A percentile compares a stretch with the other conserved stretches of the same genome.
These are phyloP conservation scores for Lentinus polychrous DNA, from an alignment of 1,284 basidiomycete species.

Conservation along the genomic window DNA sequence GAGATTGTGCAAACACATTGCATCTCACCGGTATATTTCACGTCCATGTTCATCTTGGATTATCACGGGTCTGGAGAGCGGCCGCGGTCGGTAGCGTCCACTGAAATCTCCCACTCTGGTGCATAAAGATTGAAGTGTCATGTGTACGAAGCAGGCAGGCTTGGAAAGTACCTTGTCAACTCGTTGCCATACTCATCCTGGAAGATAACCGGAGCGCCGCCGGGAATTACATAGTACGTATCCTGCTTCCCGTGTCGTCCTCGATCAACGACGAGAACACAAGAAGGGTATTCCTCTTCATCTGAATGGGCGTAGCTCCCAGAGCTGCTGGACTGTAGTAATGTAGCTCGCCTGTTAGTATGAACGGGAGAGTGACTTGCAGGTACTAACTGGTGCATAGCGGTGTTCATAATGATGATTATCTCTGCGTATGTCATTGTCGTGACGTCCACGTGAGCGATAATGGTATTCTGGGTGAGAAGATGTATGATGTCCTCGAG, in stretches of 20 bases:
- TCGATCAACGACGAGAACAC: constrained; percentile 22
- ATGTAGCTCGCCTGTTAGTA: not conserved
- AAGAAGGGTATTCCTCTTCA: constrained; percentile 23
- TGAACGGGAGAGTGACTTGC: not conserved
- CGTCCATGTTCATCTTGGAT: constrained; percentile 24
- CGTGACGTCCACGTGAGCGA: not conserved
- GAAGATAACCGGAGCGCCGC: constrained; percentile 60
- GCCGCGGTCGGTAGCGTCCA: constrained; percentile 21
- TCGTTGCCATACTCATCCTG: constrained; percentile 61
- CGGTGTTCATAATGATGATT: not conserved
- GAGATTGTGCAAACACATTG: not conserved
- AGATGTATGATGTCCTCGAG: not conserved
- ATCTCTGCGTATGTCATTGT: not conserved
- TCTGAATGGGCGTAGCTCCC: constrained; percentile 15
- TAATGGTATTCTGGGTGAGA: not conserved
- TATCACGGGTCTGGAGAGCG: constrained; percentile 21
- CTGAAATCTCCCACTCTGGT: constrained; percentile 23
- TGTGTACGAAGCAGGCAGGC: not conserved
- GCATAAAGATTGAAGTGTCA: not conserved
- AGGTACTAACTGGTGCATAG: not conserved
- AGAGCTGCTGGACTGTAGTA: constrained; percentile 5
- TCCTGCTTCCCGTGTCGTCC: constrained; percentile 25
- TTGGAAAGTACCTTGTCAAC: constrained; percentile 45
- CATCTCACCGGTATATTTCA: constrained; percentile 23
- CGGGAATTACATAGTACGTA: constrained; percentile 59